phyloP scores from a whole-genome alignment of 1,284 basidiomycete species.

The Inonotus hispidus region DNA sequence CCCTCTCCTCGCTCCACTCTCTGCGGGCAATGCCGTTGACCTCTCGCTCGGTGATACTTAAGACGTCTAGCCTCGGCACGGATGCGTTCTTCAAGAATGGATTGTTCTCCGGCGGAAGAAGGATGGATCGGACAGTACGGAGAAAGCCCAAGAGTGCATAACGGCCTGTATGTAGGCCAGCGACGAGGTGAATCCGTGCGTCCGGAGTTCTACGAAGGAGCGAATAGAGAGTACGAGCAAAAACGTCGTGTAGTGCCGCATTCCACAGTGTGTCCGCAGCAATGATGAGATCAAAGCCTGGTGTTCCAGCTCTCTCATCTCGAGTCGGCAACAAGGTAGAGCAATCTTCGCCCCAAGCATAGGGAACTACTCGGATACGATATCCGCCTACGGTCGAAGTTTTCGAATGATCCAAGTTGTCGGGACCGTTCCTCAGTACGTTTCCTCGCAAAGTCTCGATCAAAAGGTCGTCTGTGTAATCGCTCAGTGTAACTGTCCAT shows the following conservation, averaged over 20 bases:
- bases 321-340: slow-evolving; percentile 28
- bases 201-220: slow-evolving; percentile 38
- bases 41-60: slow-evolving; percentile 45
- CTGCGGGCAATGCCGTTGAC: slow-evolving; percentile 34
- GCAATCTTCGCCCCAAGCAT: slow-evolving; percentile 59
- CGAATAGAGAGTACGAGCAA: slow-evolving; percentile 45
- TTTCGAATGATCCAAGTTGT: background rate
- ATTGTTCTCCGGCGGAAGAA: background rate
- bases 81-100: slow-evolving; percentile 8
- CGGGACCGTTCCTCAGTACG: slow-evolving; percentile 40
- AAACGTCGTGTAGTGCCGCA: slow-evolving; percentile 45
- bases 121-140: slow-evolving; percentile 25
- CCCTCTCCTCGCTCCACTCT: slow-evolving; percentile 47
- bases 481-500: slow-evolving; percentile 45
- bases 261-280: slow-evolving; percentile 78
- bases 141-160: slow-evolving; percentile 64
- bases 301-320: background rate
- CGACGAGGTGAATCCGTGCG: slow-evolving; percentile 55
- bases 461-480: slow-evolving; percentile 66
- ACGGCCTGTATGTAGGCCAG: slow-evolving; percentile 68
- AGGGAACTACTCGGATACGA: slow-evolving; percentile 34
- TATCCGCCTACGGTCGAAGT: no score
- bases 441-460: slow-evolving; percentile 56
- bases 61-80: slow-evolving; percentile 40
- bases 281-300: slow-evolving; percentile 55